Base-by-base conservation (phyloP, 257 asterid genomes). In the Rauvolfia tetraphylla region DNA sequence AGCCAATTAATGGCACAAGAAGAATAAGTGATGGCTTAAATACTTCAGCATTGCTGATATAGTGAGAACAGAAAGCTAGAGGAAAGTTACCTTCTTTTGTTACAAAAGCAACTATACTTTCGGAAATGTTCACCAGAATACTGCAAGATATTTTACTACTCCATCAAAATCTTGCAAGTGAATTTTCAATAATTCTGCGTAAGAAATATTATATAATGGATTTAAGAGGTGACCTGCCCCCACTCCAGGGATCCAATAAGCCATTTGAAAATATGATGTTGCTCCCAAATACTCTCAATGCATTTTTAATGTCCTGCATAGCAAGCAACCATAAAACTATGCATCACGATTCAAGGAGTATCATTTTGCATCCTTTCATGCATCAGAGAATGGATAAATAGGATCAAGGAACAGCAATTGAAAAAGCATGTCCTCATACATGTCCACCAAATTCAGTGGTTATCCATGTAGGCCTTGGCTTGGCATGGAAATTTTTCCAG, bases 191-290 rank as follows among this genome's bases (percentile, higher is more conserved):
- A 81, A 57, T 49, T 25, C 62, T 61, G 23, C 34, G 34, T 39
- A 57, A 70, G 41, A 10, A 75, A 39, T 18, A 44, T 34, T 36
- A 36, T 14, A 44, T 3, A 7, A 14, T 17, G 13, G 41, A 41
- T 44, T 12, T 25, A 41, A 56, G 71, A 75, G 27, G 6, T 48
- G 82, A 93, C 98, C 98, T 89, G 87, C 98, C 98, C 6, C 98
- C 97, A 79, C 97, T 95, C 97, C 97, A 95, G 12, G 98, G 98
- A 87, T 95, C 98, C 84, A 90, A 75, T 29, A 95, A 82, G 72
- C 98, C 98, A 36, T 95, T 95, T 20, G 98, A 92, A 84, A 95
- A 92, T 80, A 95, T 92, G 85, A 95, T 92, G 86, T 95, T 95
- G 70, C 98, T 95, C 71, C 98, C 98, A 57, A 89, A 95, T 46